phyloP scores from a whole-genome alignment of 2,329 filamentous ascomycete species.

The Aspergillus ochraceus region DNA sequence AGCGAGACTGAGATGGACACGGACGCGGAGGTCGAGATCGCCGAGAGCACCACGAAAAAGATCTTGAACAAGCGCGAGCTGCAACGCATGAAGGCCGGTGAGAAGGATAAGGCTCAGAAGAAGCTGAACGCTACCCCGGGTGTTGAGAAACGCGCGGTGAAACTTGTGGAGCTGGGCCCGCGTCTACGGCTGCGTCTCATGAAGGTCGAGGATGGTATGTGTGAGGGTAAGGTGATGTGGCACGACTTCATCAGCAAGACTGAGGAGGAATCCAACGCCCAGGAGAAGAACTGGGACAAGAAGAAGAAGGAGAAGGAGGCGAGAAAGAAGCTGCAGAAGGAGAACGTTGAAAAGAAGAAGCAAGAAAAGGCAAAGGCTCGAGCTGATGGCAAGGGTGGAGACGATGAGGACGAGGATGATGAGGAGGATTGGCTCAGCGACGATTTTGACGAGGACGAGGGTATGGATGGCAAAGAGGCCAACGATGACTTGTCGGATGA shows the following conservation, averaged over 20 bases:
- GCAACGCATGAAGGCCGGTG: slow-evolving; percentile 46
- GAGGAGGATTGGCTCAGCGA: slow-evolving; percentile 56
- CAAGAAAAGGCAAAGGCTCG: slow-evolving; percentile 58
- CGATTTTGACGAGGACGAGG: slow-evolving; percentile 49
- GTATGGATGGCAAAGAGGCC: slow-evolving; percentile 40
- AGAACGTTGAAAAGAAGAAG: slow-evolving; percentile 86
- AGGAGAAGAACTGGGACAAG: slow-evolving; percentile 82
- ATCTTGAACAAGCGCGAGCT: slow-evolving; percentile 53
- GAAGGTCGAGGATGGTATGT: slow-evolving; percentile 95
- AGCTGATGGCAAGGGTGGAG: slow-evolving; percentile 41
- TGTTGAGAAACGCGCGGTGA: slow-evolving; percentile 84
- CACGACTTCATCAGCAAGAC: slow-evolving; percentile 91
- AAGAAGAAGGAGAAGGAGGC: slow-evolving; percentile 77
- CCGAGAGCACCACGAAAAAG: slow-evolving; percentile 56
- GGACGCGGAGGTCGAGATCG: slow-evolving; percentile 90
- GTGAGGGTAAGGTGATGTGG: slow-evolving; percentile 91
- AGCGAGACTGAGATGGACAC: slow-evolving; percentile 92
- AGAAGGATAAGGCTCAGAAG: slow-evolving; percentile 48
- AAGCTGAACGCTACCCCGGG: slow-evolving; percentile 41
- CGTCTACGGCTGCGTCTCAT: slow-evolving; percentile 84
- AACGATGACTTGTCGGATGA: slow-evolving; percentile 27
- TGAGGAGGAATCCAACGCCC: slow-evolving; percentile 69
- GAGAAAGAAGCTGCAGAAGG: slow-evolving; percentile 77
- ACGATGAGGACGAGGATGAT: slow-evolving; percentile 51
- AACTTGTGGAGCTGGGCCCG: slow-evolving; percentile 87